A percentile compares a stretch with the other conserved stretches of the same genome.
These are phyloP conservation scores for Dicorynia guianensis DNA, from an alignment of 306 rosid species.

Conservation along the genomic window DNA sequence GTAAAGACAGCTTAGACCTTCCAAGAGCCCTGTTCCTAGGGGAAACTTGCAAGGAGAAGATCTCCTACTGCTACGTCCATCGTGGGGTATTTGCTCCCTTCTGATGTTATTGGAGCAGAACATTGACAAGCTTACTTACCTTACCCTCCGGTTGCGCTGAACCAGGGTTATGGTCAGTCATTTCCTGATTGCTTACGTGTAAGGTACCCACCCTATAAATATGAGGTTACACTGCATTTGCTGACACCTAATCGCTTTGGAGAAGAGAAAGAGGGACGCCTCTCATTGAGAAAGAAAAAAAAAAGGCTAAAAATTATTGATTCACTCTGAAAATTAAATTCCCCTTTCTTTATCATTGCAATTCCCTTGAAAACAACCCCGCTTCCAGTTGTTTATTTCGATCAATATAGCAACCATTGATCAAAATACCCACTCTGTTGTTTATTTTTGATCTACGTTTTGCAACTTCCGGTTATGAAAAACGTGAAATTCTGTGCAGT, in stretches of 20 bases:
- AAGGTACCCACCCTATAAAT: background rate
- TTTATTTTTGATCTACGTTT: slow-evolving; percentile 51
- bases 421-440: slow-evolving; percentile 46
- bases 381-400: no score
- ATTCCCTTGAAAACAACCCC: no score
- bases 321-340: no score
- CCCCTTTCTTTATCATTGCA: no score
- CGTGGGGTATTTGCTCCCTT: no score
- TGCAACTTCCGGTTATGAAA: slow-evolving; percentile 34
- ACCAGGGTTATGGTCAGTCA: background rate
- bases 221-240: slow-evolving; percentile 6
- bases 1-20: no score
- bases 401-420: slow-evolving; percentile 14
- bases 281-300: slow-evolving; percentile 22
- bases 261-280: slow-evolving; percentile 37
- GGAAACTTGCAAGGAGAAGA: no score
- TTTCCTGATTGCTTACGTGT: slow-evolving; percentile 20
- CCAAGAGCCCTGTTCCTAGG: no score
- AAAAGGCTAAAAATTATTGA: no score
- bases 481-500: slow-evolving; percentile 42
- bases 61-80: no score
- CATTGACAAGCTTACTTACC: no score
- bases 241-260: slow-evolving; percentile 63
- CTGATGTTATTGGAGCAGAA: no score
- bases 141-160: background rate